Base-by-base conservation (phyloP, 208 protist genomes). In the Acanthamoeba lenticulata region DNA sequence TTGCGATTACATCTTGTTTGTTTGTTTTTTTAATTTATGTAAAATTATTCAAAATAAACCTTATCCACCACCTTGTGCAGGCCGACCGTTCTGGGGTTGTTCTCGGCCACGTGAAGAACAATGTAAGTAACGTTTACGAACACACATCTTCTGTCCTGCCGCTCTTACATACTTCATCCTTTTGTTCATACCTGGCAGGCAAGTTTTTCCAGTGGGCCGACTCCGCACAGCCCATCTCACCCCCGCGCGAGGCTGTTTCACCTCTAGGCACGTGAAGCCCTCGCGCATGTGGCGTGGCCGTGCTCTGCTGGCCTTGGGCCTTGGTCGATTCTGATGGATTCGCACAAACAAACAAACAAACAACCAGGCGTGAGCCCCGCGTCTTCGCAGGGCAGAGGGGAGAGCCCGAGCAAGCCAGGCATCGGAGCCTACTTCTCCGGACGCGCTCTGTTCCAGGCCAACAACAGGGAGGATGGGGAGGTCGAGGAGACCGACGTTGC, bases 201-300 rank as follows among this genome's bases (percentile, higher is more conserved):
- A 81, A 81, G 40, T 81, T 81, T 36, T 81, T 81, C 27, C 69
- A 81, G 36, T 81, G 69, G 69, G 69, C 69, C n/a, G 69, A 81
- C 13, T 21, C 29, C 36, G 60, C 34, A 42, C 67, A 77, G 40
- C 67, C 67, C 3, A 45, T 32, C 36, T 81, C 69, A 32, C 69
- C 69, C 21, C 19, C n/a, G 36, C 69, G 38, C 9, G 69, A 36
- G 27, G 69, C 24, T 29, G n/a, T 24, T 3, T 81, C 69, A 5
- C 69, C 69, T 6, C 69, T 81, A 5, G 38, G 69, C 45, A 81
- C 69, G 52, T 60, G 21, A 60, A 60, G 21, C 11, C 21, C 21
- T 60, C 15, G 52, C 52, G 21, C 52, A 60, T n/a, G n/a, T n/a
- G 52, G 52, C 11, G 21, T 60, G 52, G 15, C 11, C 21, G 11